These are phyloP conservation scores for Cryptococcus sp. DNA, from an alignment of 1,284 basidiomycete genomes.

Conservation along the genomic window DNA sequence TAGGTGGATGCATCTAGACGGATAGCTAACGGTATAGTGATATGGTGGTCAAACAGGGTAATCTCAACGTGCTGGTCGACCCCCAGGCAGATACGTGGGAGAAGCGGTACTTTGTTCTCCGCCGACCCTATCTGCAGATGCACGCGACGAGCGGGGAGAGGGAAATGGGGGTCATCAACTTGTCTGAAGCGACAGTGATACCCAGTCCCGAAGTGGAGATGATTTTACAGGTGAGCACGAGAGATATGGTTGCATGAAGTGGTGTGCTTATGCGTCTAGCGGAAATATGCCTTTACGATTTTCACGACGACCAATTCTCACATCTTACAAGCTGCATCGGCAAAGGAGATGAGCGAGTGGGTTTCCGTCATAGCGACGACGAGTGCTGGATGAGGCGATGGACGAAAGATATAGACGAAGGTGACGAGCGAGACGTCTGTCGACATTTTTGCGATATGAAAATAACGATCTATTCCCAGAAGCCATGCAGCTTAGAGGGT, in stretches of 20 bases:
- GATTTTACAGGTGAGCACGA: slow-evolving; percentile 67
- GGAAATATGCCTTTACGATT: slow-evolving; percentile 74
- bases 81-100: slow-evolving; percentile 76
- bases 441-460: too few species aligned
- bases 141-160: slow-evolving; percentile 74
- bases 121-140: slow-evolving; percentile 82
- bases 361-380: slow-evolving; percentile 48
- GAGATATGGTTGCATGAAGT: not conserved
- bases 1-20: slow-evolving; percentile 41
- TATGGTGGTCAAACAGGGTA: slow-evolving; percentile 74
- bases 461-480: too few species aligned
- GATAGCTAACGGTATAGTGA: slow-evolving; percentile 53
- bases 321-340: slow-evolving; percentile 69
- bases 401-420: not conserved
- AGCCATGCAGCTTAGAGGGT: too few species aligned
- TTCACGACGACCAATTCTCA: slow-evolving; percentile 87
- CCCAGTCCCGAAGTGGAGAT: slow-evolving; percentile 78
- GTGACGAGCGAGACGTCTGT: not conserved
- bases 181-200: slow-evolving; percentile 77
- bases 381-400: slow-evolving; percentile 9
- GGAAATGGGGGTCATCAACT: slow-evolving; percentile 76
- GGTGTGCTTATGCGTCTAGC: slow-evolving; percentile 55
- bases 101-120: slow-evolving; percentile 79
- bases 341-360: slow-evolving; percentile 78
- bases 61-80: slow-evolving; percentile 70